Conservation (phyloP, 257 asterid species). For the Lycium ferocissimum region DNA sequence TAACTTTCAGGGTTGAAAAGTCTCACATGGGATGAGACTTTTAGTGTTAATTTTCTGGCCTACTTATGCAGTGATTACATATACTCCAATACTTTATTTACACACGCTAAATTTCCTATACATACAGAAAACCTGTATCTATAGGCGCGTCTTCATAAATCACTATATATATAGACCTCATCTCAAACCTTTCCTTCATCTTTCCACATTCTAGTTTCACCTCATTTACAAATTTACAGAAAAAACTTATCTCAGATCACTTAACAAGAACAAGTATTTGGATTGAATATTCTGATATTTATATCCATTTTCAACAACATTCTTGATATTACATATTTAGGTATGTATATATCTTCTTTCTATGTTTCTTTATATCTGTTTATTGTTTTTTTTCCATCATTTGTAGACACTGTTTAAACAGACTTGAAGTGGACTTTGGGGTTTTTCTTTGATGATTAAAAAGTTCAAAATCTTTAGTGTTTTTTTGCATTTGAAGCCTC, state of each 20-base stretch:
- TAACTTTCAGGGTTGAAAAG: too few relatives aligned
- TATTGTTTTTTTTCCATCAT: too few relatives aligned
- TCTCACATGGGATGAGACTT: too few relatives aligned
- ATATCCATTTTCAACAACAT: neutral
- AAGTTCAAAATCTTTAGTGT: too few relatives aligned
- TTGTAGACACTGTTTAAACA: neutral
- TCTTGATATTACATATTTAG: neutral
- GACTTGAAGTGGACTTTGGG: neutral
- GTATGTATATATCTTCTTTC: neutral
- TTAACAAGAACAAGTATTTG: neutral
- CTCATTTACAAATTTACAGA: neutral
- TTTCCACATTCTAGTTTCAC: constrained; percentile 3
- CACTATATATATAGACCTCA: neutral
- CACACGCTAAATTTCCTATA: neutral
- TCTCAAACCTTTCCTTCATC: neutral
- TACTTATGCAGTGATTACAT: too few relatives aligned
- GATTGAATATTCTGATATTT: neutral
- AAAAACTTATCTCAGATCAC: neutral
- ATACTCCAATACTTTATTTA: too few relatives aligned
- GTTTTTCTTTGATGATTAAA: too few relatives aligned
- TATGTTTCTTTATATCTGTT: neutral
- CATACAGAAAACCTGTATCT: neutral
- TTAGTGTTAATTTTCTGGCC: too few relatives aligned
- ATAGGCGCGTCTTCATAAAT: neutral
- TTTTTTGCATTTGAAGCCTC: too few relatives aligned